phyloP scores from a whole-genome alignment of 441 rosid genomes.

The Mallotus repandus region DNA sequence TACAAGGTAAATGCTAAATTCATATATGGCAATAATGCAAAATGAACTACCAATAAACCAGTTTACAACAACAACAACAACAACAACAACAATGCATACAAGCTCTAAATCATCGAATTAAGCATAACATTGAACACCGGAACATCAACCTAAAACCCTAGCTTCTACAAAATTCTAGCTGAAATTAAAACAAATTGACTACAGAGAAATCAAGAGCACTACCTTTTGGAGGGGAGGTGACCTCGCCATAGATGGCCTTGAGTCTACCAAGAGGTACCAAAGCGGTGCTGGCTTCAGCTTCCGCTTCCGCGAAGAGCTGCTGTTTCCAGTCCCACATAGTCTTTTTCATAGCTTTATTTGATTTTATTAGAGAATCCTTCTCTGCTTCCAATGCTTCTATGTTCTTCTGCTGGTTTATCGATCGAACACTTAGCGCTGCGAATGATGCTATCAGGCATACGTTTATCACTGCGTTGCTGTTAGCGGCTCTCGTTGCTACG shows the following conservation, averaged over 20 bases:
- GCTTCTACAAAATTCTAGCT: background rate
- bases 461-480: slow-evolving; percentile 49
- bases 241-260: slow-evolving; percentile 66
- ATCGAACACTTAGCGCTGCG: slow-evolving; percentile 46
- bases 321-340: slow-evolving; percentile 86
- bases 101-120: too few relatives aligned
- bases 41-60: background rate
- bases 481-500: slow-evolving; percentile 20
- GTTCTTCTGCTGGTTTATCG: slow-evolving; percentile 52
- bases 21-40: background rate
- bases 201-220: background rate
- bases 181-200: background rate
- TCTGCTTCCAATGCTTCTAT: slow-evolving; percentile 52
- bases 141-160: background rate
- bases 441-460: slow-evolving; percentile 51
- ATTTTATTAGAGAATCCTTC: slow-evolving; percentile 47
- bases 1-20: background rate
- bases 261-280: slow-evolving; percentile 60
- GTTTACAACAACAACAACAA: too few relatives aligned
- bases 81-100: too few relatives aligned
- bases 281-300: slow-evolving; percentile 46
- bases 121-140: too few relatives aligned
- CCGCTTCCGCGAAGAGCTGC: slow-evolving; percentile 70
- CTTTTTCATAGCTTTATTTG: slow-evolving; percentile 59
- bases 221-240: slow-evolving; percentile 21